Percentiles rank a stretch among this genome's conserved stretches.
phyloP scores from a whole-genome alignment of 2,329 filamentous ascomycete genomes.

The Fusarium agapanthi region DNA sequence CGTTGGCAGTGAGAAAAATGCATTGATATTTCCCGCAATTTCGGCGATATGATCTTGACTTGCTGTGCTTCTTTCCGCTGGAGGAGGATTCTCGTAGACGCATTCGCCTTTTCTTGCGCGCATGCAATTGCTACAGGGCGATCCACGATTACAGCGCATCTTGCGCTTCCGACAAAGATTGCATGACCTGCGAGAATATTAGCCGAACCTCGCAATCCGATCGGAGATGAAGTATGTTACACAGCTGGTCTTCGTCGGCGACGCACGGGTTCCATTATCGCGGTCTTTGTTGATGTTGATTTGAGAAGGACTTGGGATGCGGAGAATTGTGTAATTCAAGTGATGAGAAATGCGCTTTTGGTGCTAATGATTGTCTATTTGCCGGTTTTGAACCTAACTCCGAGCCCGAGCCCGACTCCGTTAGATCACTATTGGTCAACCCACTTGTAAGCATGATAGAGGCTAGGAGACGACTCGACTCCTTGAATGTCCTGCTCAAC shows the following conservation, averaged over 20 bases:
- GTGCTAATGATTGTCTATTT: slow-evolving; percentile 9
- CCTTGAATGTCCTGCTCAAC: not conserved
- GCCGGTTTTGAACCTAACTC: not conserved
- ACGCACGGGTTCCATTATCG: slow-evolving; percentile 31
- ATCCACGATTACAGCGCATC: slow-evolving; percentile 53
- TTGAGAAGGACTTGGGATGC: not conserved
- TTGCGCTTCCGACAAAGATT: slow-evolving; percentile 55
- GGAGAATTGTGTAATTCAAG: not conserved
- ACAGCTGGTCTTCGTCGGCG: slow-evolving; percentile 44
- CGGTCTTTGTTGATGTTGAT: not conserved
- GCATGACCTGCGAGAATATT: slow-evolving; percentile 47
- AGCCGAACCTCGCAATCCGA: rapidly evolving
- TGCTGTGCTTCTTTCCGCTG: not conserved
- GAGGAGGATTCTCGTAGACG: slow-evolving; percentile 43
- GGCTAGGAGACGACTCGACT: too few species aligned
- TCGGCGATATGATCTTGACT: not conserved
- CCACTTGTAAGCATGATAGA: not conserved
- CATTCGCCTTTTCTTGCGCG: slow-evolving; percentile 49
- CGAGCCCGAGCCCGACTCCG: not conserved
- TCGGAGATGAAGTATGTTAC: slow-evolving; percentile 6
- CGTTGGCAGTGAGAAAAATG: not conserved
- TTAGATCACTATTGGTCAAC: not conserved
- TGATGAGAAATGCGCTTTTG: slow-evolving; percentile 6
- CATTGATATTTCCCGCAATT: not conserved
- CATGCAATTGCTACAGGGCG: slow-evolving; percentile 54